Evolutionary conservation across 2,329 filamentous ascomycete genomes (phyloP).

Genomic region (Sporothrix sp.): DNA sequence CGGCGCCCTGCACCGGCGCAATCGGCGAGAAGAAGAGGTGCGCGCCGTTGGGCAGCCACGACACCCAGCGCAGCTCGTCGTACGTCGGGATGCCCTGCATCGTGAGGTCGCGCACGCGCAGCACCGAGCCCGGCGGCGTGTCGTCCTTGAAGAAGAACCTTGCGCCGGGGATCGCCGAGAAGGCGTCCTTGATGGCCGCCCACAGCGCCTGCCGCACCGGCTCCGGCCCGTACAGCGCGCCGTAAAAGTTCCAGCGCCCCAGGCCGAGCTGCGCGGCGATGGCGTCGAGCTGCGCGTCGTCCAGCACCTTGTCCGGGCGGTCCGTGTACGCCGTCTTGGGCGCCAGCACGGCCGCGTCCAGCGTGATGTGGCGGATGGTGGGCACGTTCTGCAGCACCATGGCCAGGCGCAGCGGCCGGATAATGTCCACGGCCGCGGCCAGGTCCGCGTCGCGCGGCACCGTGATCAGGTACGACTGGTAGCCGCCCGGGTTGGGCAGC

Average conservation of each 20-base stretch:
- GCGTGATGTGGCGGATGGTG: constrained; percentile 32
- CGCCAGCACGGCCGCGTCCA: constrained; percentile 31
- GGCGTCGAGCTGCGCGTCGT: constrained; percentile 23
- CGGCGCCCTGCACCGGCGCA: constrained; percentile 35
- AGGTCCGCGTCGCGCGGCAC: constrained; percentile 30
- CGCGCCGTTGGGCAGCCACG: constrained; percentile 42
- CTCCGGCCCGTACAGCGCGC: constrained; percentile 31
- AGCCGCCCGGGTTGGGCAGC: constrained; percentile 27
- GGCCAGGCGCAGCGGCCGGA: constrained; percentile 23
- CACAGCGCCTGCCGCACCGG: constrained; percentile 24
- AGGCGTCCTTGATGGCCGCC: constrained; percentile 33
- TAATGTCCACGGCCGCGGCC: constrained; percentile 28
- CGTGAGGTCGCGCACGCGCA: constrained; percentile 27
- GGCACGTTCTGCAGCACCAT: constrained; percentile 36
- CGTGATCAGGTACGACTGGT: constrained; percentile 32
- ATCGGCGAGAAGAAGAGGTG: constrained; percentile 44
- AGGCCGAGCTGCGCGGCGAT: constrained; percentile 29
- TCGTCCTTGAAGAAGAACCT: constrained; percentile 35
- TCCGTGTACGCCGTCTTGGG: constrained; percentile 1
- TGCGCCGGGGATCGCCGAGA: constrained; percentile 31
- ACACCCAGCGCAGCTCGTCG: constrained; percentile 32
- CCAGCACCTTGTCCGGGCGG: constrained; percentile 20
- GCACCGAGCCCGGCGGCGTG: constrained; percentile 28
- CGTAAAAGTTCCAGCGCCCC: constrained; percentile 42
- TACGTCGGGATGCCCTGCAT: constrained; percentile 27